These are phyloP conservation scores for Yamadazyma philogaea DNA, from an alignment of 805 yeast species.

Conservation along the genomic window DNA sequence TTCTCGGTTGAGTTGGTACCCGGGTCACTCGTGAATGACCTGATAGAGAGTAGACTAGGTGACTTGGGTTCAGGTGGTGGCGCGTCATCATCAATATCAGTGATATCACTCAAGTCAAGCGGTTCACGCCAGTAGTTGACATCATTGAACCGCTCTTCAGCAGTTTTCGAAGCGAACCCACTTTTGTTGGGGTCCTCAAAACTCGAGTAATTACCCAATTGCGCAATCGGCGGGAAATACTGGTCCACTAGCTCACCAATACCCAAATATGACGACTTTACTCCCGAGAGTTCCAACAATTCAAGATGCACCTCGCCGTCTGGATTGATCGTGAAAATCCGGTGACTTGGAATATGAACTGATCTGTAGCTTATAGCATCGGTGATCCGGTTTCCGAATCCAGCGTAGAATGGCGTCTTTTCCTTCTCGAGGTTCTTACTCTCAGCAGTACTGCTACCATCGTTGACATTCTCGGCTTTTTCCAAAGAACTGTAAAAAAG, in stretches of 20 bases:
- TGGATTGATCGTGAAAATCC: constrained; percentile 93
- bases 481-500: constrained; percentile 46
- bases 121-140: constrained; percentile 93
- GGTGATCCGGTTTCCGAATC: constrained; percentile 94
- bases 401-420: constrained; percentile 89
- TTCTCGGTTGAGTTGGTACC: constrained; percentile 8
- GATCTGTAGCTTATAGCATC: constrained; percentile 94
- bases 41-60: constrained; percentile 16
- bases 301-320: constrained; percentile 98
- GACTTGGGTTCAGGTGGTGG: constrained; percentile 17
- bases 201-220: constrained; percentile 26
- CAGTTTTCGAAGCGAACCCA: constrained; percentile 11
- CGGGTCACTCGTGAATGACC: constrained; percentile 14
- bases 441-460: constrained; percentile 2
- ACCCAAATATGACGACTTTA: constrained; percentile 78
- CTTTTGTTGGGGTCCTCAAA: constrained; percentile 4
- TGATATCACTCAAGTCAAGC: constrained; percentile 55
- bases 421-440: constrained; percentile 30
- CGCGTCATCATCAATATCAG: constrained; percentile 46
- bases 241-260: constrained; percentile 95
- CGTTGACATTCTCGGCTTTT: neutral
- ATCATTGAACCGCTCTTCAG: constrained; percentile 72
- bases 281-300: constrained; percentile 88
- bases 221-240: constrained; percentile 78
- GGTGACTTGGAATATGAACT: constrained; percentile 89